Evolutionary conservation across 108 stramenopile genomes (phyloP).

Genomic region (Epithemia pelagica): DNA sequence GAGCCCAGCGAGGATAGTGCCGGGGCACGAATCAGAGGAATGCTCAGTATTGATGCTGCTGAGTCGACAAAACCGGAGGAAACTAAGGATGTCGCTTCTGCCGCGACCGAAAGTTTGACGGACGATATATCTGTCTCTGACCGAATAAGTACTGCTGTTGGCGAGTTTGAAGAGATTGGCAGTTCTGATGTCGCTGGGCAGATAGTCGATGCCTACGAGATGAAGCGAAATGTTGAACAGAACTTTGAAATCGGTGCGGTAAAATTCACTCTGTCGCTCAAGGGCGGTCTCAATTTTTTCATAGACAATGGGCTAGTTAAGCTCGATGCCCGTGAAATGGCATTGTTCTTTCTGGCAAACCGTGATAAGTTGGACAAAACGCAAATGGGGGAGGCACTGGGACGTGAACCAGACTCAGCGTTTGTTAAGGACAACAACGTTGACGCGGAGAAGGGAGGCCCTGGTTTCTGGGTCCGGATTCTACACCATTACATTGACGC

Average conservation of each 20-base stretch:
- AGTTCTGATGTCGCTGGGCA: constrained; percentile 21
- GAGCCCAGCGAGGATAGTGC: constrained; percentile 54
- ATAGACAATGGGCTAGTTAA: constrained; percentile 79
- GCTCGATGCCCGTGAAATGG: constrained; percentile 82
- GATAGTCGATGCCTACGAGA: constrained; percentile 53
- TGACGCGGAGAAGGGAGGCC: constrained; percentile 72
- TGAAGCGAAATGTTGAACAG: constrained; percentile 76
- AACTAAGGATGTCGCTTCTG: background rate
- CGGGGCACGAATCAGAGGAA: constrained; percentile 38
- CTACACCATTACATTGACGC: constrained; percentile 89
- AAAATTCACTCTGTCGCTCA: constrained; percentile 92
- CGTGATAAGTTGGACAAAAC: constrained; percentile 97
- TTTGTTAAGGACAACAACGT: constrained; percentile 66
- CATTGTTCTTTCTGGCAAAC: constrained; percentile 78
- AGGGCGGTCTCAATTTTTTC: constrained; percentile 85
- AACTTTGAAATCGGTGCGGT: constrained; percentile 89
- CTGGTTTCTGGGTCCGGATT: constrained; percentile 84
- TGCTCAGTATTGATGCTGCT: constrained; percentile 42
- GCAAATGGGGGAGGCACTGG: constrained; percentile 95
- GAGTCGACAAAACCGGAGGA: background rate
- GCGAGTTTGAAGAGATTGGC: background rate
- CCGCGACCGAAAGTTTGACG: background rate
- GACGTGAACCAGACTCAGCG: constrained; percentile 89
- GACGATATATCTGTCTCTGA: constrained; percentile 8
- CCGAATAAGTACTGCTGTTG: constrained; percentile 1